Base-by-base conservation (phyloP, 352 stramenopile genomes). In the Aphanomyces invadans region DNA sequence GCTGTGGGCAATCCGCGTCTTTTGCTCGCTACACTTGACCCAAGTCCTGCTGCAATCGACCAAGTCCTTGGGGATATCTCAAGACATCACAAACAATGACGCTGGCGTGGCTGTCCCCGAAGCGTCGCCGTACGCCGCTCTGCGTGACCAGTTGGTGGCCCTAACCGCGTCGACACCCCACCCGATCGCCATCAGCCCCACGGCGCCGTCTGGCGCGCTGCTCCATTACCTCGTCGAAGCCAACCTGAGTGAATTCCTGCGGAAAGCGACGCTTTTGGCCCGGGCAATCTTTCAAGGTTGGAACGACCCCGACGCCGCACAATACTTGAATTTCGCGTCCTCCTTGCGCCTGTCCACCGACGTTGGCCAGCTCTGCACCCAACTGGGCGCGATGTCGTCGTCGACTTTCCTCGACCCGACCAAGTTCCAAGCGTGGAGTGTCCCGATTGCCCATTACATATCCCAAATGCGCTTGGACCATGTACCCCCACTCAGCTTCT, bases 241-340 rank as follows among this genome's bases (percentile, higher is more conserved):
- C 17, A 87, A 75, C 39, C 87, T 73, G 49, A 63, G 83, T 19
- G 62, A 75, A 28, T 92, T 92, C 54, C 86, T 93, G 77, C 81
- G 83, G 31, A 78, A 93, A 63, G 79, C 88, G 48, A 92, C 82
- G 46, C 66, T 93, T 48, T 64, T 91, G 12, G 87, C 74, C 25
- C 85, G 85, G 36, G 85, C 77, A 2, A 84, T 90, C 55, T 93
- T 91, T 69, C 80, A 82, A 23, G 85, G 82, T 12, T 80, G 89
- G 32, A 74, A 88, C 19, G 82, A 93, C 29, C 81, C 82, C 1
- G 83, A 93, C 67, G 82, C 80, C 0, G 76, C 81, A 2, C 81
- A 77, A 74, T 89, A 86, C 60, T 79, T 83, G 23, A 93, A 93
- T 52, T 90, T 91, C 67, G 81, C 89, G 39, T 86, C 75, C 33